A percentile compares a stretch with the other conserved stretches of the same genome.
These are phyloP conservation scores for Oryza punctata DNA, from an alignment of 176 grass and related monocot species.

Conservation along the genomic window DNA sequence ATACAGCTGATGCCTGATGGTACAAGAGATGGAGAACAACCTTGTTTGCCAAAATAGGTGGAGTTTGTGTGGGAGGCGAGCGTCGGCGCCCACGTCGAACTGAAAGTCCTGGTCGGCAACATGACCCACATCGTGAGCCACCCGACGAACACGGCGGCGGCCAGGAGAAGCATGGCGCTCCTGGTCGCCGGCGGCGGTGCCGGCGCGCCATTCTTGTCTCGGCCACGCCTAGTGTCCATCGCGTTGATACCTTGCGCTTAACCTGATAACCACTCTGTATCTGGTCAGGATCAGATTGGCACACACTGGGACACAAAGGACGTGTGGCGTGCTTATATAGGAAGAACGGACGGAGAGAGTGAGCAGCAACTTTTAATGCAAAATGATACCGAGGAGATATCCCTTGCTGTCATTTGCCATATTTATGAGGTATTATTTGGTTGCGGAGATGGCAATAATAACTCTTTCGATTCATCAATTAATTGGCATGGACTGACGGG, in stretches of 20 bases:
- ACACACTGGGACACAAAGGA: not conserved
- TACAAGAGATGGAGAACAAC: too few relatives aligned
- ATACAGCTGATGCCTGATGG: too few relatives aligned
- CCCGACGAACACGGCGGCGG: constrained; percentile 43
- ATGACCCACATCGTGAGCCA: constrained; percentile 62
- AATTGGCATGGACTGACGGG: not conserved
- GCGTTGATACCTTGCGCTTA: too few relatives aligned
- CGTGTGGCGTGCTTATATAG: not conserved
- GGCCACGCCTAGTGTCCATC: not conserved
- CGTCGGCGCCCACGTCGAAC: constrained; percentile 42
- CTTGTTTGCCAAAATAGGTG: not conserved
- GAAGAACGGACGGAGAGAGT: not conserved
- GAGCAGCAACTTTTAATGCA: not conserved
- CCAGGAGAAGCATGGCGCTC: constrained; percentile 9
- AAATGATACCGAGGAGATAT: not conserved
- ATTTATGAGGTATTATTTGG: not conserved
- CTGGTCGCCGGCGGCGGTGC: not conserved
- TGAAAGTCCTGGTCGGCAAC: constrained; percentile 41
- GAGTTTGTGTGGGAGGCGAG: constrained; percentile 41
- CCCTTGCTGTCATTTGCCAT: not conserved
- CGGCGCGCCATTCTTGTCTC: not conserved
- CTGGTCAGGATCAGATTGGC: too few relatives aligned
- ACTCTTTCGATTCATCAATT: not conserved
- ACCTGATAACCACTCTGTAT: too few relatives aligned
- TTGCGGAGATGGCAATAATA: not conserved